Percentiles rank a stretch among this genome's conserved stretches.
phyloP scores from a whole-genome alignment of 202 grass and related monocot genomes.

The Miscanthus sacchariflorus region DNA sequence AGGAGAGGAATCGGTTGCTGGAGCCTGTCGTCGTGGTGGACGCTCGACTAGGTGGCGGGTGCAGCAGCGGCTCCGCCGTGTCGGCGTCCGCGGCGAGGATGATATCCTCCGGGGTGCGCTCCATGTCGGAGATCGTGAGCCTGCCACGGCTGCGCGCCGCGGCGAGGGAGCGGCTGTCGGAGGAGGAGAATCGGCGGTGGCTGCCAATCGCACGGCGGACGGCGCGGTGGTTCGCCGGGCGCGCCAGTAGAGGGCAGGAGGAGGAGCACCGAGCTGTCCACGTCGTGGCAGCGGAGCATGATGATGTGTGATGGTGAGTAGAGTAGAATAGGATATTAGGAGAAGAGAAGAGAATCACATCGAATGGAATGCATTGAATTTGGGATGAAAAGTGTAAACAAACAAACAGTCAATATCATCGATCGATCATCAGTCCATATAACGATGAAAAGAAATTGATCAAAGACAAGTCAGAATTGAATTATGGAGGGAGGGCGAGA shows the following conservation, averaged over 20 bases:
- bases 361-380: background rate
- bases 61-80: background rate
- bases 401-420: conserved; percentile 7
- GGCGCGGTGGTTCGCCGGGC: conserved; percentile 74
- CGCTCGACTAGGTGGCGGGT: too few relatives aligned
- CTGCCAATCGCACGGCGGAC: conserved; percentile 81
- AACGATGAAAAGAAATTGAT: background rate
- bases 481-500: background rate
- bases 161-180: conserved; percentile 16
- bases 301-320: background rate
- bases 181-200: conserved; percentile 69
- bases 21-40: background rate
- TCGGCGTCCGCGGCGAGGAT: conserved; percentile 33
- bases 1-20: conserved; percentile 66
- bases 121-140: conserved; percentile 90
- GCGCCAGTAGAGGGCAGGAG: background rate
- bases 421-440: background rate
- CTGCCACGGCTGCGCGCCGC: conserved; percentile 50
- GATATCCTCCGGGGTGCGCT: conserved; percentile 62
- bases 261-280: background rate
- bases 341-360: background rate
- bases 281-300: conserved; percentile 18
- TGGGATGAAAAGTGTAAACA: background rate
- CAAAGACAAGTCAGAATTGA: background rate
- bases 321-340: background rate